Evolutionary conservation across 2,329 filamentous ascomycete genomes (phyloP).

Genomic region (Fusarium robinianum): DNA sequence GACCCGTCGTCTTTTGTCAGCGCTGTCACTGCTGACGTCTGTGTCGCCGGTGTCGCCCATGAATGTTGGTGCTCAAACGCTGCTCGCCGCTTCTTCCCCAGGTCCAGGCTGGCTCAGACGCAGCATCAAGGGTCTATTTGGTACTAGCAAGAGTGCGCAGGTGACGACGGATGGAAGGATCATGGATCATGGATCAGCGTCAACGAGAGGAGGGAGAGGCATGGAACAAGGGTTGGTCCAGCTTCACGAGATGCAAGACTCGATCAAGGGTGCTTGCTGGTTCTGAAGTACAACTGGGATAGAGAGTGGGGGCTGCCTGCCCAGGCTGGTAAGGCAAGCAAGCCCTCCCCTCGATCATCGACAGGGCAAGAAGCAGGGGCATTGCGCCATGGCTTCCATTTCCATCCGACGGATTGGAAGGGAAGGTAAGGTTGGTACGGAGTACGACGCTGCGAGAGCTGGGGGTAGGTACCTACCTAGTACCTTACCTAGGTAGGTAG

Average conservation of each 20-base stretch:
- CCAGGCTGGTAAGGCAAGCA: background rate
- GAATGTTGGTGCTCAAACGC: conserved; percentile 1
- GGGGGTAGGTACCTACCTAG: too few species aligned
- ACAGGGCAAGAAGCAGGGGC: too few species aligned
- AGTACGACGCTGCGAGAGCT: too few species aligned
- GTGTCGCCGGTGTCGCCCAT: too few species aligned
- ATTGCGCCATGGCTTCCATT: too few species aligned
- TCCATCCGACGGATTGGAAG: too few species aligned
- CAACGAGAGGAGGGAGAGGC: conserved; percentile 12
- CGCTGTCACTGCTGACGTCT: too few species aligned
- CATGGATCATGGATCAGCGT: conserved; percentile 2
- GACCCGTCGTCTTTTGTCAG: too few species aligned
- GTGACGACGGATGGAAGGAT: conserved; percentile 24
- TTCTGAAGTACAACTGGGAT: too few species aligned
- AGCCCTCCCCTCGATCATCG: background rate
- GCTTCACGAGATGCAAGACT: conserved; percentile 7
- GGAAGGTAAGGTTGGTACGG: too few species aligned
- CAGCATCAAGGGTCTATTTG: conserved; percentile 25
- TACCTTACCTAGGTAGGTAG: too few species aligned
- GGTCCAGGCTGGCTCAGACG: conserved; percentile 15
- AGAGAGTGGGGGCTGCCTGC: conserved; percentile 18
- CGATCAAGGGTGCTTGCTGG: conserved; percentile 16
- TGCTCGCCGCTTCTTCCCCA: conserved; percentile 7
- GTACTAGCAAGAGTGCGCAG: conserved; percentile 14
- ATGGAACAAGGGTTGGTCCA: conserved; percentile 18